A percentile compares a stretch with the other conserved stretches of the same genome.
phyloP scores from a whole-genome alignment of 2,329 filamentous ascomycete species.

The Aspergillus piperis region DNA sequence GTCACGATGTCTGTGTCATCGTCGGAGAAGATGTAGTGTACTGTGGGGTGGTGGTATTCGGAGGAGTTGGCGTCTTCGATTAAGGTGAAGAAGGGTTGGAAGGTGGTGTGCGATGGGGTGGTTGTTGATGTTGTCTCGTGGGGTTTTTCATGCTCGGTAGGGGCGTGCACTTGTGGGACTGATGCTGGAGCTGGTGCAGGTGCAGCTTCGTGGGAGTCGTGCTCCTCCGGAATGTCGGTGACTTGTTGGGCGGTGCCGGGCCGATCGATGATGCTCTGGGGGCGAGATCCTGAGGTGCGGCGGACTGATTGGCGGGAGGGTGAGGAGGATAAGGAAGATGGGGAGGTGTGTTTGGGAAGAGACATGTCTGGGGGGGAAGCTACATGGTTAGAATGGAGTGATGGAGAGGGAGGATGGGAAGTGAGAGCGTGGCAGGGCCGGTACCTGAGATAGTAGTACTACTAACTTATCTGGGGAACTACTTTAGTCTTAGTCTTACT shows the following conservation, averaged over 20 bases:
- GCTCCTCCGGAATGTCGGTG: constrained; percentile 12
- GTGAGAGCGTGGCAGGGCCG: not conserved
- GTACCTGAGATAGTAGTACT: not conserved
- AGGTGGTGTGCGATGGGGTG: constrained; percentile 36
- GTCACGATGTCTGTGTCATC: constrained; percentile 81
- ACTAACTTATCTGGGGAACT: not conserved
- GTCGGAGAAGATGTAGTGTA: constrained; percentile 92
- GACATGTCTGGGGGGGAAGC: constrained; percentile 37
- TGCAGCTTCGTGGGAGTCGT: constrained; percentile 14
- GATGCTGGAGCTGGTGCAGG: not conserved
- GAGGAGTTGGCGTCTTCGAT: constrained; percentile 73
- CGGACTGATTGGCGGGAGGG: constrained; percentile 31
- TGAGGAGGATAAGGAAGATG: constrained; percentile 29
- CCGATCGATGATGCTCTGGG: constrained; percentile 25
- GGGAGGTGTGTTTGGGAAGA: constrained; percentile 31
- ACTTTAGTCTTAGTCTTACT: no score
- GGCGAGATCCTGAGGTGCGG: constrained; percentile 20
- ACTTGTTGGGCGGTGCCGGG: constrained; percentile 18
- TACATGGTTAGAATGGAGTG: constrained; percentile 33
- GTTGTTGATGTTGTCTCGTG: constrained; percentile 15
- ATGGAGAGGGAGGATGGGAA: not conserved
- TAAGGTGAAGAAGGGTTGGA: constrained; percentile 82
- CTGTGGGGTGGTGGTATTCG: constrained; percentile 77
- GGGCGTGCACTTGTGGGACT: not conserved
- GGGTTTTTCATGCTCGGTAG: constrained; percentile 17